Evolutionary conservation across 202 grass and related monocot genomes (phyloP).

Genomic region (Musa balbisiana): DNA sequence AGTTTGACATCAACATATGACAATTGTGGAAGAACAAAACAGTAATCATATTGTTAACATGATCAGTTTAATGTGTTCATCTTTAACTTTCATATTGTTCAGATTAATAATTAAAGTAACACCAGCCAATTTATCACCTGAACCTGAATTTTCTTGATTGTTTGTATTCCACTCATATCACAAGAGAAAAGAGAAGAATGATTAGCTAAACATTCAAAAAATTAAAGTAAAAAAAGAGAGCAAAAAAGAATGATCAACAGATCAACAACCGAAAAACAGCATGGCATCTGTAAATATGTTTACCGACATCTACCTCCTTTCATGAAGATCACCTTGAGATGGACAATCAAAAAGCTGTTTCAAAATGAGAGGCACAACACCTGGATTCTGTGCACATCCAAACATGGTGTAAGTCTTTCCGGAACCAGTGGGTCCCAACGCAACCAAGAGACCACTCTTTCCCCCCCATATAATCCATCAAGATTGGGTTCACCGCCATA

Average conservation of each 20-base stretch:
- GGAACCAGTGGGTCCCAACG: conserved; percentile 75
- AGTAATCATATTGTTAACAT: too few relatives aligned
- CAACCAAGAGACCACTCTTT: conserved; percentile 62
- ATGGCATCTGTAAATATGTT: neutral
- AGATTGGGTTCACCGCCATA: conserved; percentile 63
- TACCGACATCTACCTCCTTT: conserved; percentile 19
- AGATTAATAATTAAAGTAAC: too few relatives aligned
- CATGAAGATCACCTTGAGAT: conserved; percentile 21
- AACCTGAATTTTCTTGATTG: too few relatives aligned
- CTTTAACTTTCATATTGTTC: too few relatives aligned
- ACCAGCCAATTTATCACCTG: too few relatives aligned
- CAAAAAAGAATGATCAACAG: neutral
- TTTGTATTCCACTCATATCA: too few relatives aligned
- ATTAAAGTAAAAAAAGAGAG: neutral
- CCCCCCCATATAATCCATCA: conserved; percentile 59
- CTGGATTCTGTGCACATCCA: conserved; percentile 51
- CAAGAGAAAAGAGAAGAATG: neutral
- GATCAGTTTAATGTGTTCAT: too few relatives aligned
- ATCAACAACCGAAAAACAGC: neutral
- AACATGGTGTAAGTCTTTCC: conserved; percentile 90
- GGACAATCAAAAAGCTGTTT: conserved; percentile 33
- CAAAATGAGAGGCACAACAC: conserved; percentile 55
- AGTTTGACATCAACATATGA: too few relatives aligned
- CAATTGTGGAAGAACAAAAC: too few relatives aligned
- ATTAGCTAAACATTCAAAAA: neutral